Evolutionary conservation across 2,329 filamentous ascomycete species (phyloP), one percentile per base, ranked within the genome.

Genomic region (Microcera coccophila): DNA sequence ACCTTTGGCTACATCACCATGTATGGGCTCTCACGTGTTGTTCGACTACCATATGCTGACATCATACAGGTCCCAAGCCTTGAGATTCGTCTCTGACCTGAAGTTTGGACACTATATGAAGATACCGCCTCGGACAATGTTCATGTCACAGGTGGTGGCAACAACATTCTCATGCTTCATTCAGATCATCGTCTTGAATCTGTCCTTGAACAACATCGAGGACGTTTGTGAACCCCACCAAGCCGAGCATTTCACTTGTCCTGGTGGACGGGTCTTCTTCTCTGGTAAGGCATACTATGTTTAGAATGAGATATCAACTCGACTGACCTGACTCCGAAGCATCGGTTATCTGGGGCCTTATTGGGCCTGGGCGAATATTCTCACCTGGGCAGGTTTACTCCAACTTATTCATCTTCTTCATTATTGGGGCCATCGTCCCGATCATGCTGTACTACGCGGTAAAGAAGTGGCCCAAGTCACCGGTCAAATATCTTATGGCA

Each of bases 101-200:
- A 86, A 86, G 57, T 79, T 85, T 34, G 83, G 79, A 4, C 84
- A 87, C 58, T 87, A 87, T 68, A 86, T 87, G 81, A 81, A 81
- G 62, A 79, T 81, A 9, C 82, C 82, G 0, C 82, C 81, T 12
- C 71, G 79, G 15, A 82, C 78, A 14, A 82, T 84, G 68, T 86
- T 86, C 64, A 72, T 76, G 64, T 73, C 74, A 4, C 82, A 86
- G 59, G 74, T 85, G 4, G 74, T 82, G 2, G 81, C 82, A 7
- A 84, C 81, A 0, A 76, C 83, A 0, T 73, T 84, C 56, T 81
- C 80, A 1, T 84, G 79, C 62, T 74, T 85, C 48, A 76, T 85
- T 29, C 82, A 86, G 59, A 74, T 86, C 42, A 62, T 73, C 3
- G 80, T 85, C 3, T 70, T 85, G 48, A 84, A 85, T 54, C 71